phyloP scores from a whole-genome alignment of 2,329 filamentous ascomycete species.

The Dissoconium aciculare region DNA sequence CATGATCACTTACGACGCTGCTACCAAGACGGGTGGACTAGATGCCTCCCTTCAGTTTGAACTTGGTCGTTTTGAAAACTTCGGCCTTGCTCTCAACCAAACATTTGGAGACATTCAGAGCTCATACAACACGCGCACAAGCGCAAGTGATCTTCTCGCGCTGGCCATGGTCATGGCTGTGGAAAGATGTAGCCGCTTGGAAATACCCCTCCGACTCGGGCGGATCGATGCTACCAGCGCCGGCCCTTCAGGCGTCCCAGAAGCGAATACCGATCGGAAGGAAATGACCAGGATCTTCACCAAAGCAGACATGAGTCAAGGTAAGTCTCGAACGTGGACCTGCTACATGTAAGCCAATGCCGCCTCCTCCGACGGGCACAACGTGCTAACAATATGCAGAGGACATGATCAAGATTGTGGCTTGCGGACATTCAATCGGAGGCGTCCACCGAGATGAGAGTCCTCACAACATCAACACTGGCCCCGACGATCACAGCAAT shows the following conservation, averaged over 20 bases:
- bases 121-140: neutral
- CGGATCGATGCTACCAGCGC: neutral
- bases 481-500: slow-evolving; percentile 12
- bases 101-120: neutral
- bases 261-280: slow-evolving; percentile 21
- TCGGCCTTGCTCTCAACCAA: neutral
- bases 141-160: neutral
- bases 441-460: slow-evolving; percentile 22
- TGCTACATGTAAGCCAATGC: no score
- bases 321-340: no score
- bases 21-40: neutral
- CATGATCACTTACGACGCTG: neutral
- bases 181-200: neutral
- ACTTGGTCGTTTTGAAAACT: neutral
- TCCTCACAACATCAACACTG: slow-evolving; percentile 20
- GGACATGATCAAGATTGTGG: slow-evolving; percentile 18
- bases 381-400: no score
- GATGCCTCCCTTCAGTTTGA: neutral
- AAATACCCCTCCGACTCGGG: neutral
- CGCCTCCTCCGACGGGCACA: no score
- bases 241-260: slow-evolving; percentile 17
- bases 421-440: slow-evolving; percentile 25
- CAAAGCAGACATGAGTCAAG: slow-evolving; percentile 22
- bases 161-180: neutral
- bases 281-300: slow-evolving; percentile 20